Conservation (phyloP, 371 early-diverging fungal genomes). For the Mucor saturninus region DNA sequence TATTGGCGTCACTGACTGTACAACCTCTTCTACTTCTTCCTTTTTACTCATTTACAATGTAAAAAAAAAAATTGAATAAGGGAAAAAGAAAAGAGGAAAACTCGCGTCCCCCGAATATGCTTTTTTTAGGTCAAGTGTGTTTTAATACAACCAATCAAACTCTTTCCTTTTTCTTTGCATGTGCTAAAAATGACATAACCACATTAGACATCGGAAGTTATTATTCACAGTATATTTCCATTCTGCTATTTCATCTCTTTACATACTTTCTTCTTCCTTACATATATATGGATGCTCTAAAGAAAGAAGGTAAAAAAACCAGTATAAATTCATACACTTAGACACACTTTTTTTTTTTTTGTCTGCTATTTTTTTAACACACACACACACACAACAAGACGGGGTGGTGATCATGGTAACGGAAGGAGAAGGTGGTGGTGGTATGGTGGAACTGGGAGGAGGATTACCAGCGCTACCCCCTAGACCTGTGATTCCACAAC, state of each 20-base stretch:
- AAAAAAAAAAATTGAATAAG: not conserved
- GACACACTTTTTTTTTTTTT: too few relatives aligned
- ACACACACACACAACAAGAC: not conserved
- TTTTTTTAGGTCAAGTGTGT: not conserved
- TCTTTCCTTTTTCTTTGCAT: not conserved
- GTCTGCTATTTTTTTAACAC: not conserved
- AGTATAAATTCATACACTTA: too few relatives aligned
- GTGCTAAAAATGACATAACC: too few relatives aligned
- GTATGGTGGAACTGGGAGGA: constrained; percentile 11
- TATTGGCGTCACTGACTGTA: not conserved
- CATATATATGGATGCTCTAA: too few relatives aligned
- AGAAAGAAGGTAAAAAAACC: too few relatives aligned
- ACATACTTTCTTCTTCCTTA: too few relatives aligned
- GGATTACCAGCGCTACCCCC: constrained; percentile 23
- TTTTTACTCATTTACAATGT: not conserved
- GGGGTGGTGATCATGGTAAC: too few relatives aligned
- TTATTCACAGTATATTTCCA: too few relatives aligned
- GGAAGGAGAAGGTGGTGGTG: not conserved
- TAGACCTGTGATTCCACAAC: constrained; percentile 1
- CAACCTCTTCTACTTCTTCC: not conserved
- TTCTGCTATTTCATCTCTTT: too few relatives aligned
- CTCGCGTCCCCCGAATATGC: not conserved
- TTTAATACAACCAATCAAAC: not conserved
- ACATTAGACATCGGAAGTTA: too few relatives aligned
- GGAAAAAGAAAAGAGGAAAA: not conserved